Base-by-base conservation (phyloP, 2,329 filamentous ascomycete genomes). In the Clarireedia sp. region DNA sequence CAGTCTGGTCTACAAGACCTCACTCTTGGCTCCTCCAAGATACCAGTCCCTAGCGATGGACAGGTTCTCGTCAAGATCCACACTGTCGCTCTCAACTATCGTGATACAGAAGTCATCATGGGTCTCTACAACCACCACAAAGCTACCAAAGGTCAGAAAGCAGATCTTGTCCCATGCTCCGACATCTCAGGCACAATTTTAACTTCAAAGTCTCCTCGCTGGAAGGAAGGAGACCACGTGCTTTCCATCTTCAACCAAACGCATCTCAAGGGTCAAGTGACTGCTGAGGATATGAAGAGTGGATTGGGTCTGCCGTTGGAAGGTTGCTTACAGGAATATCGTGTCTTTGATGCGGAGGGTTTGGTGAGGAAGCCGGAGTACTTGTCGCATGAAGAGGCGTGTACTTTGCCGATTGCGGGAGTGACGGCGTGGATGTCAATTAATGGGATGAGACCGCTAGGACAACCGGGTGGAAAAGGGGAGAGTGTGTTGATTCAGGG, bases 181-280 rank as follows among this genome's bases (percentile, higher is more conserved):
- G 86, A 89, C 69, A 86, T 86, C 76, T 86, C 83, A 69, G 86
- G 85, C 45, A 74, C 75, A 8, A 73, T 89, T 46, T 71, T 79
- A 2, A 68, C 74, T 14, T 79, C 36, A 66, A 73, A 17, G n/a
- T 71, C 73, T 9, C 66, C 69, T 2, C 70, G 71, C 5, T 80
- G 80, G 72, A 73, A 75, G 53, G 69, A 72, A 16, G 84, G 85
- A 56, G 80, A 86, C 56, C 79, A 83, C n/a, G 85, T 89, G 40
- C 75, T 86, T 54, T 78, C 78, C 19, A 86, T 80, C 51, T 89
- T 87, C 69, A 78, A 78, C 62, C 77, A 80, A 66, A 70, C 69
- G 7, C 77, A 81, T 57, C 40, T 63, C 29, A 57, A 37, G 8
- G 66, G 64, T 14, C 62, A 63, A 38, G 38, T 66, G 7, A 62